phyloP scores from a whole-genome alignment of 2,329 filamentous ascomycete genomes.

The Periconia sp. region DNA sequence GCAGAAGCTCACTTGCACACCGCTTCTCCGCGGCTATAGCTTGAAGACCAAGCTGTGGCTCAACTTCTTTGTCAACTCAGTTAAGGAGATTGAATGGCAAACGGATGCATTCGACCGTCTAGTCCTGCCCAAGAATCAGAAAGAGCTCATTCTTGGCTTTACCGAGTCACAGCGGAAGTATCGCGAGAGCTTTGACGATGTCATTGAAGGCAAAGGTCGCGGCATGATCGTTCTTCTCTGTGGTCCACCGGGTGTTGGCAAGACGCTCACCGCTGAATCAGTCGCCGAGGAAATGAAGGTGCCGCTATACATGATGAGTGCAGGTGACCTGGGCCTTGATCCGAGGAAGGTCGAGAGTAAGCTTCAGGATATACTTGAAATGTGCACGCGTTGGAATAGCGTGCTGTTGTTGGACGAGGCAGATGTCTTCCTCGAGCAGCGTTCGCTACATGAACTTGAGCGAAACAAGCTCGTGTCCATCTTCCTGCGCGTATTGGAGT shows the following conservation, averaged over 20 bases:
- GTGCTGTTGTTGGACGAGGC: conserved; percentile 60
- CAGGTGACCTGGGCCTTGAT: conserved; percentile 57
- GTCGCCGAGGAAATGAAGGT: conserved; percentile 57
- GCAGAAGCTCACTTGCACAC: conserved; percentile 33
- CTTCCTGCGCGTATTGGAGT: conserved; percentile 49
- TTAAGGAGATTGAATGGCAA: conserved; percentile 39
- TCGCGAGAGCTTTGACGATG: conserved; percentile 29
- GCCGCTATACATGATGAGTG: conserved; percentile 58
- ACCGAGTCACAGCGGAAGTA: conserved; percentile 34
- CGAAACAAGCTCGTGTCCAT: conserved; percentile 36
- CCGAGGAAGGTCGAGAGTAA: conserved; percentile 51
- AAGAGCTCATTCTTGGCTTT: conserved; percentile 41
- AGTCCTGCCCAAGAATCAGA: conserved; percentile 36
- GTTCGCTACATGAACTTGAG: conserved; percentile 33
- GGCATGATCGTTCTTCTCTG: conserved; percentile 59
- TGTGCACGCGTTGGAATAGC: conserved; percentile 57
- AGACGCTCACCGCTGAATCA: conserved; percentile 52
- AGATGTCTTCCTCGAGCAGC: conserved; percentile 42
- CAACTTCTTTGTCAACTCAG: conserved; percentile 36
- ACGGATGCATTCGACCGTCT: conserved; percentile 34
- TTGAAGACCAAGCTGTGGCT: conserved; percentile 35
- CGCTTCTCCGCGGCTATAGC: conserved; percentile 36
- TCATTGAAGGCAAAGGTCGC: conserved; percentile 56
- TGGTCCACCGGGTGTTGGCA: conserved; percentile 61
- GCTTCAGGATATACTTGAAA: conserved; percentile 54